Evolutionary conservation across 495 filamentous ascomycete species (phyloP).

Genomic region (Parathielavia appendiculata): DNA sequence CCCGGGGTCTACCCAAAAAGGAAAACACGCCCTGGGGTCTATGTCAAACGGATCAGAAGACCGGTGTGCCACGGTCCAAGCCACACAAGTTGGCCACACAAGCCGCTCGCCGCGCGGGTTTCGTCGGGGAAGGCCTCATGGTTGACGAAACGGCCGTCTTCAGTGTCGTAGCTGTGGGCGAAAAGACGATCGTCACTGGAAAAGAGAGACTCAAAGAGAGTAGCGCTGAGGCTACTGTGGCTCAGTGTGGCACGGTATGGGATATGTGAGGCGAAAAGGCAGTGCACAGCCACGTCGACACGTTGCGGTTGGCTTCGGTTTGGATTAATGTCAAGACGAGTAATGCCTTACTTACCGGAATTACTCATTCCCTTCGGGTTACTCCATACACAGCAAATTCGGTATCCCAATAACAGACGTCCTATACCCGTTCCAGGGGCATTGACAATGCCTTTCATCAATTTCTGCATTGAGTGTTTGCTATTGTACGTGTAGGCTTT

Average conservation of each 20-base stretch:
- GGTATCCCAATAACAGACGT: not conserved
- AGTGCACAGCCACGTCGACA: conserved; percentile 11
- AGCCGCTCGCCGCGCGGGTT: not conserved
- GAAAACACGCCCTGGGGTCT: too few relatives aligned
- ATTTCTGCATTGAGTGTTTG: too few relatives aligned
- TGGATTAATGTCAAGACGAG: not conserved
- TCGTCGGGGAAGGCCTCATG: not conserved
- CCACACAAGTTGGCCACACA: not conserved
- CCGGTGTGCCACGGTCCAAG: not conserved
- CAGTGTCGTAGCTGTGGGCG: not conserved
- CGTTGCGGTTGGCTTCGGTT: not conserved
- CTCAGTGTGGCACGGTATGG: not conserved
- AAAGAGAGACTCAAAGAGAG: too few relatives aligned
- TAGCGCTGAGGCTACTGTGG: not conserved
- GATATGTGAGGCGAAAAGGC: conserved; percentile 5
- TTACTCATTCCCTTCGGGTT: not conserved
- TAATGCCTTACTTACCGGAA: conserved; percentile 12
- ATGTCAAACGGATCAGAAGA: too few relatives aligned
- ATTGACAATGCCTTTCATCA: not conserved
- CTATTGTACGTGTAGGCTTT: too few relatives aligned
- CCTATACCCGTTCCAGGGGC: not conserved
- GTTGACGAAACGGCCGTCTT: not conserved
- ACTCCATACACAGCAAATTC: too few relatives aligned
- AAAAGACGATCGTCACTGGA: not conserved
- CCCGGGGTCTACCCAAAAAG: too few relatives aligned